Base-by-base conservation (phyloP, 2,329 filamentous ascomycete species). In the Huntiella decipiens region DNA sequence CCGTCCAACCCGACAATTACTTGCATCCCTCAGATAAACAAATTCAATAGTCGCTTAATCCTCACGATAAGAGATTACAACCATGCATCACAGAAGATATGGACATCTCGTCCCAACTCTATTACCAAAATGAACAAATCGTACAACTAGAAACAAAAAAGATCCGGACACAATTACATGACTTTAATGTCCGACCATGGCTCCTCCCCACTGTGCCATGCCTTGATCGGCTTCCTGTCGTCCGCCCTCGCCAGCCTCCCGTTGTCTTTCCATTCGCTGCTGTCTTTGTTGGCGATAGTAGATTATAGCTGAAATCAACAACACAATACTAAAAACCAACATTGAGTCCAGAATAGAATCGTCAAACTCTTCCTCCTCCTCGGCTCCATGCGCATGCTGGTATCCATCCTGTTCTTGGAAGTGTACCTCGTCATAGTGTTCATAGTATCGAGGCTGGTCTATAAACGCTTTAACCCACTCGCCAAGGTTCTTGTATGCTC, bases 381-480 rank as follows among this genome's bases (percentile, higher is more conserved):
- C 72, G 10, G 66, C 68, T 4, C 68, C 68, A 58, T 74, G 73
- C 3, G 22, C 22, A 28, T 28, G 22, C 39, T 65, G 65, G 43
- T 72, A 71, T 32, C 71, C 68, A 44, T 71, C 71, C 40, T 33
- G 28, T 5, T 43, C 16, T 28, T 65, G 58, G 31, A 50, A 50
- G 40, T 46, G 46, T 39, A 32, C 37, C 28, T 73, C 70, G 11
- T 73, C 70, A 52, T 76, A 75, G 8, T 73, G 70, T 19, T 79
- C 73, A 48, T 85, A 81, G 54, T 73, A 72, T 33, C 68, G 66
- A 43, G 72, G 66, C 48, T 83, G 74, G 44, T 80, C 73, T 28
- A 94, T 67, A 57, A 95, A 95, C 50, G 87, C 82, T 50, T 72
- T 72, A 45, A 95, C 69, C 87, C 87, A 96, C 59, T 96, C 86